Base-by-base conservation (phyloP, 2,329 filamentous ascomycete species). In the Hypoxylon rubiginosum region DNA sequence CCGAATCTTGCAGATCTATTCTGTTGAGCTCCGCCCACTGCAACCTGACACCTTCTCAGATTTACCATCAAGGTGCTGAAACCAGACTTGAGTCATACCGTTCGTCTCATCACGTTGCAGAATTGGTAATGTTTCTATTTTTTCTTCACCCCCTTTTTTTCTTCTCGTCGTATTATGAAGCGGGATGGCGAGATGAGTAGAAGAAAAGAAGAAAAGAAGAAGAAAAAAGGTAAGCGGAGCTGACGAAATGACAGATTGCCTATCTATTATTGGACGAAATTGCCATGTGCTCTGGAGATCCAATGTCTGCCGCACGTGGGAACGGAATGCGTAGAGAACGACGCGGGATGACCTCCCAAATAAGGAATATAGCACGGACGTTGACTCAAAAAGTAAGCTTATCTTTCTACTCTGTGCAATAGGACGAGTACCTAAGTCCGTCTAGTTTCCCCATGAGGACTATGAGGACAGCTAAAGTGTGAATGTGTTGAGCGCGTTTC, bases 401-500 rank as follows among this genome's bases (percentile, higher is more conserved):
- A 10, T 13, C 11, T 36, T 36, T 36, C 15, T 11, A n/a, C 39
- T 19, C 39, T 43, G 39, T 19, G 39, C 39, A 2, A 43, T n/a
- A 19, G 10, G 8, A 15, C 43, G 43, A n/a, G 17, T 17, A 26
- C 8, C 21, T 24, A 26, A 45, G 7, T n/a, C n/a, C n/a, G 39
- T 43, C n/a, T 17, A 39, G 26, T 28, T 54, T 26, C 15, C 21
- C 32, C 51, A n/a, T 32, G 50, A n/a, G 36, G 51, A 24, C 15
- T 43, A 21, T 11, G 15, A 30, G 19, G 36, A 6, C 19, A 7
- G 1, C n/a, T 39, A 17, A 21, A 19, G 32, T 30, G 21, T 26
- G n/a, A 43, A 24, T 1, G 51, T 26, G 51, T 43, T 54, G n/a
- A 26, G 43, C 43, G 43, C 43, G 43, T n/a, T 48, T 26, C 43